Conservation (phyloP, 306 rosid species). For the Dalbergia cochinchinensis region DNA sequence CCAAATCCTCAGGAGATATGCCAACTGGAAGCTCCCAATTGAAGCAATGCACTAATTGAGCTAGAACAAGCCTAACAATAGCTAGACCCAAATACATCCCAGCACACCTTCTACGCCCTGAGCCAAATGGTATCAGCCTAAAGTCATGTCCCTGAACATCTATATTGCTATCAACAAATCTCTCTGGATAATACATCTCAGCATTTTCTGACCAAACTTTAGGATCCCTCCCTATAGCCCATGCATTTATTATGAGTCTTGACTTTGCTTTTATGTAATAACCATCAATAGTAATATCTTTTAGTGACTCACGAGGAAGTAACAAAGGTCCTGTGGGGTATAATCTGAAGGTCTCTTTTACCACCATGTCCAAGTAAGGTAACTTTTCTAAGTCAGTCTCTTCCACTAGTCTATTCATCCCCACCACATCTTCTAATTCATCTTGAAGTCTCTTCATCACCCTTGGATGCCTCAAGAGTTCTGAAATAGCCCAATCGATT, state of each 20-base stretch:
- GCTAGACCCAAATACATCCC: slow-evolving; percentile 55
- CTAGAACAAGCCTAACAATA: slow-evolving; percentile 38
- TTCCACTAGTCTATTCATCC: slow-evolving; percentile 48
- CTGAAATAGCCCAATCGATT: slow-evolving; percentile 56
- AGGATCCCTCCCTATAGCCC: slow-evolving; percentile 57
- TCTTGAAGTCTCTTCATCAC: slow-evolving; percentile 56
- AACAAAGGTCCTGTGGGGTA: slow-evolving; percentile 49
- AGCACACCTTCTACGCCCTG: slow-evolving; percentile 54
- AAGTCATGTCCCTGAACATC: slow-evolving; percentile 50
- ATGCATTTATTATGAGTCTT: slow-evolving; percentile 46
- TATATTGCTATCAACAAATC: slow-evolving; percentile 37
- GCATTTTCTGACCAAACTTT: slow-evolving; percentile 52
- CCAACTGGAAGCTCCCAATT: slow-evolving; percentile 55
- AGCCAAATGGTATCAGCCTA: slow-evolving; percentile 57
- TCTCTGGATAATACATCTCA: slow-evolving; percentile 51
- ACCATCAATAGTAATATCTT: slow-evolving; percentile 48
- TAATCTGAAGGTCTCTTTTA: slow-evolving; percentile 57
- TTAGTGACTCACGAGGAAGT: slow-evolving; percentile 42
- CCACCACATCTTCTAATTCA: slow-evolving; percentile 47
- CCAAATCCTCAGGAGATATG: slow-evolving; percentile 38
- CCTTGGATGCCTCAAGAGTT: slow-evolving; percentile 54
- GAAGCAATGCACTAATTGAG: slow-evolving; percentile 59
- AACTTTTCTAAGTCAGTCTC: slow-evolving; percentile 50
- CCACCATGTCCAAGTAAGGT: slow-evolving; percentile 49
- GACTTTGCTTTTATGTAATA: slow-evolving; percentile 48